Evolutionary conservation across 805 yeast genomes (phyloP), one percentile per base, ranked within the genome.

Genomic region (Hanseniaspora thailandica): DNA sequence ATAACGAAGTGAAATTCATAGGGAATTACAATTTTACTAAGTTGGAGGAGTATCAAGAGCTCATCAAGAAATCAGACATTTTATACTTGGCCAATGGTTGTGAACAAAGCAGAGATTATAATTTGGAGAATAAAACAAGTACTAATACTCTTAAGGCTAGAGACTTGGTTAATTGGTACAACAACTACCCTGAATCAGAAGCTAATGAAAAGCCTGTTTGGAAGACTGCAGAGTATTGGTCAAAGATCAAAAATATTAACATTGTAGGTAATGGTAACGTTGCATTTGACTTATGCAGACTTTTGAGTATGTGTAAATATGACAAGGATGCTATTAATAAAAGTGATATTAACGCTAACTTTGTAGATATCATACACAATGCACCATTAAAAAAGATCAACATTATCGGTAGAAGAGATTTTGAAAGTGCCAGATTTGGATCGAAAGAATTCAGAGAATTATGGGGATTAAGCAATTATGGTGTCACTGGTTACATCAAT

Each of bases 231-330:
- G 66, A 72, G 20, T 84, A 86, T 5, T 71, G 90, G 60, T 72
- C 74, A 2, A 68, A 74, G 30, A 81, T 81, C 2, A 75, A 76
- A 56, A 71, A 74, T 36, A 95, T 87, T 1, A 78, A 84, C 0
- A 82, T 93, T 31, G 76, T 93, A n/a, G 99, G 99, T 6, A 90
- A 89, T 66, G 98, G 98, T 45, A 93, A 93, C 63, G 98, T 93
- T 17, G 96, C 97, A 0, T 69, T 93, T 56, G 98, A 93, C 64
- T 79, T 93, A 4, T 87, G 96, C 0, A 71, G 98, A 52, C 72
- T 93, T 1, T 25, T 53, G 30, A 69, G 93, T 33, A 66, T 89
- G 54, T 80, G 82, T 41, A 61, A 59, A 47, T 52, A 56, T 4
- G 77, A 82, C 0, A 66, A 71, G 1, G 69, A 69, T 1, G 75